These are phyloP conservation scores for Sordariomycetes sp. DNA, from an alignment of 2,329 filamentous ascomycete species.

Conservation along the genomic window DNA sequence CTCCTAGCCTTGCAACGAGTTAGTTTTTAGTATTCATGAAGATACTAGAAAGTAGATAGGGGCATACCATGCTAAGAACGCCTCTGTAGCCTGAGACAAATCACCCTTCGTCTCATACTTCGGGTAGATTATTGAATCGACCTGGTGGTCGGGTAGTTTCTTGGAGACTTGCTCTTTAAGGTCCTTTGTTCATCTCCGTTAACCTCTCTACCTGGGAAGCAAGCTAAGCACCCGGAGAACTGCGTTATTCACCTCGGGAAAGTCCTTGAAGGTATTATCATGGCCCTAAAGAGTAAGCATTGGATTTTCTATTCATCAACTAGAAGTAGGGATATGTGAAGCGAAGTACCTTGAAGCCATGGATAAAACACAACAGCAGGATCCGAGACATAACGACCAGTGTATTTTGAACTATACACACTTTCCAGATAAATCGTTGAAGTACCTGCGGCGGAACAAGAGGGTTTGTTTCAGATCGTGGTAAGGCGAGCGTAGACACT, in stretches of 20 bases:
- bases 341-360: neutral
- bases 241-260: neutral
- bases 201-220: neutral
- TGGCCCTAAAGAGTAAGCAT: neutral
- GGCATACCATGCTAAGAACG: constrained; percentile 31
- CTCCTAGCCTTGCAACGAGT: constrained; percentile 49
- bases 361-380: neutral
- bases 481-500: no score
- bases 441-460: no score
- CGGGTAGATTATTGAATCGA: constrained; percentile 53
- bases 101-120: constrained; percentile 63
- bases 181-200: constrained; percentile 20
- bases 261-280: neutral
- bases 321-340: neutral
- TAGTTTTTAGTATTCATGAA: neutral
- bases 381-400: neutral
- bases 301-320: neutral
- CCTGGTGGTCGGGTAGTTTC: constrained; percentile 44
- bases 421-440: no score
- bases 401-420: no score
- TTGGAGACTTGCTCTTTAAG: constrained; percentile 43
- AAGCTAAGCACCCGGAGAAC: neutral
- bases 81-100: constrained; percentile 32
- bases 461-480: no score
- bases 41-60: neutral